Percentiles rank a stretch among this genome's conserved stretches.
These are phyloP conservation scores for Trichosporon asahii DNA, from an alignment of 1,284 basidiomycete species.

Conservation along the genomic window DNA sequence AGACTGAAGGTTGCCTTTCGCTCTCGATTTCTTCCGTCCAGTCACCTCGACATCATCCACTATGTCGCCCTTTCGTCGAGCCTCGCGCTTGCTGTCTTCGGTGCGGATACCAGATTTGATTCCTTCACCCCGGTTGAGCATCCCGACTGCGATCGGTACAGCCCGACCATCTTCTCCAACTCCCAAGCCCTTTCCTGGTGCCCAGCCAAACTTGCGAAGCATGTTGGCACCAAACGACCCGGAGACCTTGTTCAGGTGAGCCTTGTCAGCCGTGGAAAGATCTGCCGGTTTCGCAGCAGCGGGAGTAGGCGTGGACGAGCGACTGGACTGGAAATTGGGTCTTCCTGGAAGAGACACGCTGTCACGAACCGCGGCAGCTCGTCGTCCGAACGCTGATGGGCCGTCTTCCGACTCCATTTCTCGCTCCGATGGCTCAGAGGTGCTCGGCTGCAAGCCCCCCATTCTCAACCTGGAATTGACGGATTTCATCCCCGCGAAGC, in stretches of 20 bases:
- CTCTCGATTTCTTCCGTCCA: not conserved
- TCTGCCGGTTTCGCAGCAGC: conserved; percentile 49
- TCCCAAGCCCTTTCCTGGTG: conserved; percentile 76
- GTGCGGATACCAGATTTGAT: conserved; percentile 85
- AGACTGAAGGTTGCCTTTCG: not conserved
- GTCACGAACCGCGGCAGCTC: conserved; percentile 32
- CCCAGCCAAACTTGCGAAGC: conserved; percentile 94
- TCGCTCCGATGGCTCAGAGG: not conserved
- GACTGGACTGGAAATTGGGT: conserved; percentile 16
- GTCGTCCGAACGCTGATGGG: conserved; percentile 32
- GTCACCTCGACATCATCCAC: conserved; percentile 56
- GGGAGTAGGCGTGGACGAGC: conserved; percentile 19
- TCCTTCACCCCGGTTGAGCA: conserved; percentile 68
- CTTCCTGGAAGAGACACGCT: not conserved
- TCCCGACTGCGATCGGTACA: conserved; percentile 75
- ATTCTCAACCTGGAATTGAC: not conserved
- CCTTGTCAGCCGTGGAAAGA: conserved; percentile 64
- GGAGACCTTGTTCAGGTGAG: conserved; percentile 74
- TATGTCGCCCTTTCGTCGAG: conserved; percentile 59
- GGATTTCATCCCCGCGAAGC: not conserved
- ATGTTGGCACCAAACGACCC: conserved; percentile 77
- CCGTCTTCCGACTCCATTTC: not conserved
- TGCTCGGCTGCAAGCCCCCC: not conserved
- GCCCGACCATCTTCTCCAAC: conserved; percentile 75
- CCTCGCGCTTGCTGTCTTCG: conserved; percentile 80